phyloP scores from a whole-genome alignment of 2,329 filamentous ascomycete species.

The Albophoma yamanashiensis region DNA sequence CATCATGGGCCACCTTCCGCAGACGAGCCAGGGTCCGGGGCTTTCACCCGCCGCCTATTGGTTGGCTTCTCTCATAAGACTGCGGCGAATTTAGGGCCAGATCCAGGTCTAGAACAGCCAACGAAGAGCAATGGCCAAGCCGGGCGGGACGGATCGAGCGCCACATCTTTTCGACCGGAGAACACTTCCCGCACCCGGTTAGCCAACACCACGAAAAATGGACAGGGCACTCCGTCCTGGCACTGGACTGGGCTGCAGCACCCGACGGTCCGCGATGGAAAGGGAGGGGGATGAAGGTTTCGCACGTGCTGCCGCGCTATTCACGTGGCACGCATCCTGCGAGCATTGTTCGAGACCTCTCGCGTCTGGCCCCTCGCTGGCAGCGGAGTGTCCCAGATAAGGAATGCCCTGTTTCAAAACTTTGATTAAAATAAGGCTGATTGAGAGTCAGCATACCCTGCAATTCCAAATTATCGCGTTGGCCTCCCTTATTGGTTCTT shows the following conservation, averaged over 20 bases:
- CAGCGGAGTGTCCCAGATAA: no score
- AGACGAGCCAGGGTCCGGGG: not conserved
- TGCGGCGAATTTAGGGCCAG: not conserved
- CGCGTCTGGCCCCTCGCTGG: no score
- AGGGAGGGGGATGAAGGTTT: not conserved
- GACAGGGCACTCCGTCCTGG: no score
- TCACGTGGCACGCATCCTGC: not conserved
- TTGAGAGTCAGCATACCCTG: no score
- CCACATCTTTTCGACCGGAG: not conserved
- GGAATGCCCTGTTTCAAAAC: no score
- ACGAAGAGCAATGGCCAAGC: not conserved
- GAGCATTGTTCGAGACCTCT: no score
- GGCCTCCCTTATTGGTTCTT: no score
- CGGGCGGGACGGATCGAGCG: not conserved
- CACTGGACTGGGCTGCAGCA: not conserved
- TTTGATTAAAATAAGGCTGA: no score
- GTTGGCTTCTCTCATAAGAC: not conserved
- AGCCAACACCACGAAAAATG: not conserved
- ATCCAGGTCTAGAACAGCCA: not conserved
- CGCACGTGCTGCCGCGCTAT: not conserved
- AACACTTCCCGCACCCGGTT: not conserved
- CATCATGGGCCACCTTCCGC: not conserved
- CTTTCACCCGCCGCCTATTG: not conserved
- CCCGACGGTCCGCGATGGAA: not conserved
- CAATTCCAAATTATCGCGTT: no score